phyloP scores from a whole-genome alignment of 768 basidiomycete genomes.

The Hericium rajendrae region DNA sequence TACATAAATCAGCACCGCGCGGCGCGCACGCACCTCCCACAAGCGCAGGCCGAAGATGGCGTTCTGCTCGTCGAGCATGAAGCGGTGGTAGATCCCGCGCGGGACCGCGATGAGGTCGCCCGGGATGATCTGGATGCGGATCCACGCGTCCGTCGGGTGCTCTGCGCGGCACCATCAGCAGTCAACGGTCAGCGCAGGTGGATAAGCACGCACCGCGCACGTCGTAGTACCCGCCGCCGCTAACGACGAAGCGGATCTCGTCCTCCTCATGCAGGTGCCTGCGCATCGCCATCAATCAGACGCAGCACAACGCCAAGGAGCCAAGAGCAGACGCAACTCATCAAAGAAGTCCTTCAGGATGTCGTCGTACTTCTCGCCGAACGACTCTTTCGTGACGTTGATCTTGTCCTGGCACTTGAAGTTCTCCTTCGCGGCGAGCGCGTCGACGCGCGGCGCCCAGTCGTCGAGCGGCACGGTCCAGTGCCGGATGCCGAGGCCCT shows the following conservation, averaged over 20 bases:
- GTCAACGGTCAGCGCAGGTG: not conserved
- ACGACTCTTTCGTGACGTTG: constrained; percentile 63
- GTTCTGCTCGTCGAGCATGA: constrained; percentile 76
- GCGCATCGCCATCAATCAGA: constrained; percentile 1
- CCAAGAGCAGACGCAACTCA: constrained; percentile 39
- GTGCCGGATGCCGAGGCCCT: constrained; percentile 51
- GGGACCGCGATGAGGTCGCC: constrained; percentile 86
- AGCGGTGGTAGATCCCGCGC: constrained; percentile 89
- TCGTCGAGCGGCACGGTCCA: constrained; percentile 57
- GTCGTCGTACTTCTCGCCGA: constrained; percentile 76
- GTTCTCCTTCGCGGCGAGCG: constrained; percentile 51
- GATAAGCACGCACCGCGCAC: constrained; percentile 51
- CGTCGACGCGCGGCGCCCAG: constrained; percentile 48
- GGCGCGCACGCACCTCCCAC: constrained; percentile 53
- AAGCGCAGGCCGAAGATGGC: constrained; percentile 69
- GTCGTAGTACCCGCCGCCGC: constrained; percentile 89
- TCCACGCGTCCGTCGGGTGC: constrained; percentile 62
- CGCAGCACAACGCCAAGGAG: not conserved
- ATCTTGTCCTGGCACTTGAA: constrained; percentile 84
- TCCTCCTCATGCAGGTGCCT: constrained; percentile 96
- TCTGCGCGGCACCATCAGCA: constrained; percentile 31
- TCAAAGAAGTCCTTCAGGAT: constrained; percentile 79
- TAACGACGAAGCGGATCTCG: constrained; percentile 83
- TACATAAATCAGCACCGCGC: not conserved
- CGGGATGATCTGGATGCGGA: constrained; percentile 62